Evolutionary conservation across 2,329 filamentous ascomycete genomes (phyloP), one percentile per base, ranked within the genome.

Genomic region (Botrytis deweyae): DNA sequence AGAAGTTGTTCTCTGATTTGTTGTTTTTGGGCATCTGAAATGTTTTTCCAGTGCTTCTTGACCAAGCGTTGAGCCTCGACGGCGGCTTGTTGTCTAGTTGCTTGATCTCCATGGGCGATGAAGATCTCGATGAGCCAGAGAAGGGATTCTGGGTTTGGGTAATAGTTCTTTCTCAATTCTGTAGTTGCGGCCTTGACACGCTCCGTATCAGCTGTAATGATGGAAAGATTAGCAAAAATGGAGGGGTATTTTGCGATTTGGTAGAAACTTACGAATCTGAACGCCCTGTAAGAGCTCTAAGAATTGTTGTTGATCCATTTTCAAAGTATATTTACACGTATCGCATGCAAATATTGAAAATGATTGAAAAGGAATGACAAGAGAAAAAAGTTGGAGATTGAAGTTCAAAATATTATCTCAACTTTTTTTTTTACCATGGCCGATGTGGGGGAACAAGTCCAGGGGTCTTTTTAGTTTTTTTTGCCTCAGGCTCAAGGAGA

Each of bases 151-250:
- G 95, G 92, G 78, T 94, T 89, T 80, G 90, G 91, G 86, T 97
- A 98, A 87, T 93, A 98, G 84, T 93, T 93, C 84, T 97, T 96
- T 84, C 97, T 95, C 75, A 98, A 90, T 80, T 94, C 91, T 74
- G 92, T 90, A 29, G 95, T 99, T 76, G 95, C 94, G 78, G 92
- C 90, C 88, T 98, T 97, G 83, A 97, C 91, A 84, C 91, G 90
- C 79, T 93, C 90, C 78, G 94, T 97, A 84, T 97, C 92, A 82
- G 96, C 94, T 97, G 70, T 58, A 72, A 55, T 29, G 49, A 81
- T 79, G 49, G n/a, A 33, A 75, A 71, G 61, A 44, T 80, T 76
- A 80, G 77, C 68, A 79, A 75, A 42, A 76, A 52, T 66, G 64
- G 72, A 42, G 52, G 62, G 70, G 69, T 62, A 72, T 71, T 29